These are phyloP conservation scores for Acer campestre DNA, from an alignment of 345 rosid species.

Conservation along the genomic window DNA sequence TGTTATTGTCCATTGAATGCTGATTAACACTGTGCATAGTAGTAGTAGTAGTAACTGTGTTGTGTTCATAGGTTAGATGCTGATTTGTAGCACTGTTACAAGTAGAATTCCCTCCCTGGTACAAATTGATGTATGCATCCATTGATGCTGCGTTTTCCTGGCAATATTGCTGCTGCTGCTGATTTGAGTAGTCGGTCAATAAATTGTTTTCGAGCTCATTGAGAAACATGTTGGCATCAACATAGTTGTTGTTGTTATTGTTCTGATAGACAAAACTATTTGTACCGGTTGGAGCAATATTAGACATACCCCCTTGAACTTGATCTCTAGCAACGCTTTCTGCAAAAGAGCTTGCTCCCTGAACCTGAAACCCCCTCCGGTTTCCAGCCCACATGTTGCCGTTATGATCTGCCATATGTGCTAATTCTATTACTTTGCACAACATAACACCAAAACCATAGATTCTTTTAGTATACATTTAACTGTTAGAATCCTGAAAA, in stretches of 20 bases:
- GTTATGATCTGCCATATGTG: conserved; percentile 16
- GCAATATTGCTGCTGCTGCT: conserved; percentile 4
- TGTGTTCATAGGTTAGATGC: not conserved
- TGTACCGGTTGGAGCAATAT: not conserved
- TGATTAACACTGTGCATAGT: not conserved
- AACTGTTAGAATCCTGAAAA: too few species aligned
- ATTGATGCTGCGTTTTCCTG: not conserved
- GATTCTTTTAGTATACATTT: not conserved
- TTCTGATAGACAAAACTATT: not conserved
- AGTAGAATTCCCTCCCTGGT: not conserved
- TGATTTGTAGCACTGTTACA: not conserved
- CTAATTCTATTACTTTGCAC: conserved; percentile 32
- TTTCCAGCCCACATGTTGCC: conserved; percentile 7
- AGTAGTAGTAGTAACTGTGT: not conserved
- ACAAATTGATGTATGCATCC: not conserved
- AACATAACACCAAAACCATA: not conserved
- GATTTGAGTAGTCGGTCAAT: conserved; percentile 13
- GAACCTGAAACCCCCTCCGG: conserved; percentile 10
- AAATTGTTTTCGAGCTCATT: not conserved
- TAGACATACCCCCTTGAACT: not conserved
- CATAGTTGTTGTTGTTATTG: conserved; percentile 4
- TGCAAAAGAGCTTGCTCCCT: not conserved
- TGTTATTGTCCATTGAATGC: not conserved
- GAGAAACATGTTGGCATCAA: not conserved
- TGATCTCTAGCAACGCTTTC: not conserved